Evolutionary conservation across 2,329 filamentous ascomycete genomes (phyloP), one percentile per base, ranked within the genome.

Genomic region (Cladosporium sp.): DNA sequence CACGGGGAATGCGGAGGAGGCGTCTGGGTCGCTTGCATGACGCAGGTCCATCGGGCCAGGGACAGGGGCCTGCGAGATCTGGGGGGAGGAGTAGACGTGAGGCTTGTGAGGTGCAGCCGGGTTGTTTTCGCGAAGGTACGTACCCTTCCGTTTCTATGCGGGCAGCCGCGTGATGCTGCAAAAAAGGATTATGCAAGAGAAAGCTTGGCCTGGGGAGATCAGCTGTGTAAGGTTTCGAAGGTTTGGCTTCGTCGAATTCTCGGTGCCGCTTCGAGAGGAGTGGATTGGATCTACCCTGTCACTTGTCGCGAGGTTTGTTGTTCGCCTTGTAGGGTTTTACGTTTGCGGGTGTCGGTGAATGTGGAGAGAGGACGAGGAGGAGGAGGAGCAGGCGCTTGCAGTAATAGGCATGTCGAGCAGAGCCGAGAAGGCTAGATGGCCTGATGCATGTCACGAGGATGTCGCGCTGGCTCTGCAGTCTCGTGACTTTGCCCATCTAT

Each of bases 1-100:
- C n/a, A 14, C 59, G 60, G 60, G 49, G 60, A 55, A 55, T 54
- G 60, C 60, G 60, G 60, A 63, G 60, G 30, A 51, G 60, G 60
- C 47, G 47, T 34, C 38, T 38, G 15, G 30, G 30, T 63, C 49
- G 49, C 60, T 55, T 58, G 60, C 60, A 63, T 63, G 60, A 63
- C 49, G 60, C 60, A 63, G 60, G 60, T 63, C 60, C 60, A 21
- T 41, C 38, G 36, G 24, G 34, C 36, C 38, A 59, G 57, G 38
- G 24, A 44, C 36, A 59, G 57, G 57, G 38, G 38, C 21, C 49
- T 55, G 52, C 30, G 30, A 55, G 30, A 55, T 55, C 52, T 55
- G 52, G 52, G 52, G 52, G 32, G 12, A 14, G 18, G 24, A 52
- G 49, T 24, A 24, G 24, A 24, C 24, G 24, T 24, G 24, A 52